Evolutionary conservation across 1,284 basidiomycete species (phyloP).

Genomic region (Butyriboletus appendiculatus): DNA sequence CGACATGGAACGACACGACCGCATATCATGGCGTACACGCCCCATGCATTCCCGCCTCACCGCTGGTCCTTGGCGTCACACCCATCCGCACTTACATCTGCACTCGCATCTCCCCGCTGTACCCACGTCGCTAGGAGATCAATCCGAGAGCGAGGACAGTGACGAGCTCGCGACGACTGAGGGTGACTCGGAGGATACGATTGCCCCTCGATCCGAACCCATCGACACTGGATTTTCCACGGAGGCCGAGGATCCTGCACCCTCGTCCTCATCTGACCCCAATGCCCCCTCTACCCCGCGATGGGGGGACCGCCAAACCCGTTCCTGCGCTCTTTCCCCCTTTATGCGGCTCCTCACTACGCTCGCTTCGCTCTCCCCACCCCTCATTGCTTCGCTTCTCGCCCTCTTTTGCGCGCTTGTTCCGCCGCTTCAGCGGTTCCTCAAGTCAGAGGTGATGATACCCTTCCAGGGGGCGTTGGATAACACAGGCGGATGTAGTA

Average conservation of each 20-base stretch:
- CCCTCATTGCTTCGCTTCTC: constrained; percentile 78
- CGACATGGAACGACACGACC: not conserved
- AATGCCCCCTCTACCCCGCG: not conserved
- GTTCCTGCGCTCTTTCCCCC: not conserved
- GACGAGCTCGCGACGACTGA: constrained; percentile 22
- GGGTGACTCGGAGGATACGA: constrained; percentile 26
- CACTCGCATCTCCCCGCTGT: constrained; percentile 25
- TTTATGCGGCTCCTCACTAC: not conserved
- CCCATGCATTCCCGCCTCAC: not conserved
- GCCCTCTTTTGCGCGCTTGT: constrained; percentile 84
- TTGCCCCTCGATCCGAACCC: constrained; percentile 11
- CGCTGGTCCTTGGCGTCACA: not conserved
- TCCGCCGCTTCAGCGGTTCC: constrained; percentile 69
- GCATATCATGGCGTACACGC: not conserved
- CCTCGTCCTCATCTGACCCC: not conserved
- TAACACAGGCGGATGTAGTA: constrained; percentile 77
- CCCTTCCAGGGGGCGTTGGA: constrained; percentile 76
- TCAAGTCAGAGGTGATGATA: constrained; percentile 57
- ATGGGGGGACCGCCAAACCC: constrained; percentile 1
- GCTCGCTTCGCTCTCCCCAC: constrained; percentile 35
- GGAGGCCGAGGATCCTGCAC: constrained; percentile 11
- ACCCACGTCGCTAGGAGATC: constrained; percentile 25
- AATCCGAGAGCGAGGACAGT: constrained; percentile 27
- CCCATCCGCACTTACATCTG: not conserved
- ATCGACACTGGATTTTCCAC: constrained; percentile 19